Evolutionary conservation across 345 rosid genomes (phyloP).

Genomic region (Arabis hirsuta): DNA sequence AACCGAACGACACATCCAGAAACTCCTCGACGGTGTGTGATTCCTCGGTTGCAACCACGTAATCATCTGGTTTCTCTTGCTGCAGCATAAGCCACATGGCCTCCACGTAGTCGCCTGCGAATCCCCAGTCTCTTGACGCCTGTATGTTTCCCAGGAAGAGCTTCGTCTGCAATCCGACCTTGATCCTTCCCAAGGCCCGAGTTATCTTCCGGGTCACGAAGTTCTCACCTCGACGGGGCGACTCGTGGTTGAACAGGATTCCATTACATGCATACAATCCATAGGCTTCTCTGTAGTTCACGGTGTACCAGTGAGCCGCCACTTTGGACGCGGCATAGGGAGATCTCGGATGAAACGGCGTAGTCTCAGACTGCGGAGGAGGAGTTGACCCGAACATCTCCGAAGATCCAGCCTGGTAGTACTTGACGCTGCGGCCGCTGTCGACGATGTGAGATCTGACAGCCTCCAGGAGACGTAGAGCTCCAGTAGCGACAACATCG

Average conservation of each 20-base stretch:
- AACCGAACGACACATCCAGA: constrained; percentile 73
- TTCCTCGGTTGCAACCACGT: constrained; percentile 91
- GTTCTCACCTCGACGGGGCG: constrained; percentile 85
- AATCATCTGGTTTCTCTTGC: constrained; percentile 82
- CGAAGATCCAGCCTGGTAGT: constrained; percentile 87
- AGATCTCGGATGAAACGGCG: constrained; percentile 86
- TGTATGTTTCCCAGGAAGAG: constrained; percentile 73
- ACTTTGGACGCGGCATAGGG: constrained; percentile 87
- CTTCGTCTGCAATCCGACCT: constrained; percentile 75
- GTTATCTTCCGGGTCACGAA: constrained; percentile 89
- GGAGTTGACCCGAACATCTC: constrained; percentile 95
- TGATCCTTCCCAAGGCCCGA: constrained; percentile 82
- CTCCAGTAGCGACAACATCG: constrained; percentile 93
- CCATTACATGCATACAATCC: constrained; percentile 89
- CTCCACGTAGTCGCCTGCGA: constrained; percentile 88
- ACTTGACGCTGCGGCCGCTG: constrained; percentile 60
- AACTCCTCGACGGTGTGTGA: constrained; percentile 90
- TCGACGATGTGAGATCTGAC: constrained; percentile 84
- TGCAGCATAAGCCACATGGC: constrained; percentile 98
- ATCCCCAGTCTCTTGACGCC: constrained; percentile 93
- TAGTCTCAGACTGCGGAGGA: constrained; percentile 73
- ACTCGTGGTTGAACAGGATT: constrained; percentile 88
- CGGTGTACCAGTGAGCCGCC: constrained; percentile 94
- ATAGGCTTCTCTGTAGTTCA: constrained; percentile 83
- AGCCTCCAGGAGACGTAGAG: constrained; percentile 92